Evolutionary conservation across 371 early-diverging fungal genomes (phyloP).

Genomic region (Mucor indicus): DNA sequence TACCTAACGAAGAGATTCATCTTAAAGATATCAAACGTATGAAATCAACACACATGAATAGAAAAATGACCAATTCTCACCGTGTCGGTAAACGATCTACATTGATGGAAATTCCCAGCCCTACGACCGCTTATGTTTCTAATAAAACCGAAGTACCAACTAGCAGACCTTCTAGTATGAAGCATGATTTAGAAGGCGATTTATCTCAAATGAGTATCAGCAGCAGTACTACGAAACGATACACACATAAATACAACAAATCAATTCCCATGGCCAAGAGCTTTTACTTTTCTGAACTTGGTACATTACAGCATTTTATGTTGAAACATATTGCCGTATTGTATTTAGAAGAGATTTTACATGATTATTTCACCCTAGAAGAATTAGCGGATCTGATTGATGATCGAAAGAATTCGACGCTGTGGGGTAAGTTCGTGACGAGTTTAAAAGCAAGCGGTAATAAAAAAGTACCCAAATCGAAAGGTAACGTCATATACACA

Average conservation of each 20-base stretch:
- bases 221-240: constrained; percentile 2
- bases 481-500: too few relatives aligned
- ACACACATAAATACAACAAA: constrained; percentile 24
- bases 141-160: constrained; percentile 6
- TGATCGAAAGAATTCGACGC: constrained; percentile 60
- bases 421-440: constrained; percentile 74
- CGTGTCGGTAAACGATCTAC: constrained; percentile 58
- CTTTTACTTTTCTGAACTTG: constrained; percentile 77
- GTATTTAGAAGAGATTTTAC: constrained; percentile 70
- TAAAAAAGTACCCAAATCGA: constrained; percentile 57
- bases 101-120: constrained; percentile 53
- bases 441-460: constrained; percentile 57
- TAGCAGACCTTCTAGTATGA: background rate
- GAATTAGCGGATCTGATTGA: constrained; percentile 75
- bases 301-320: constrained; percentile 79
- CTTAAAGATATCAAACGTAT: constrained; percentile 60
- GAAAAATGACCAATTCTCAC: constrained; percentile 56
- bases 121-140: constrained; percentile 27
- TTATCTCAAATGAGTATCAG: constrained; percentile 5
- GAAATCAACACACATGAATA: constrained; percentile 57
- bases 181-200: background rate
- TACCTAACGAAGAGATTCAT: constrained; percentile 36
- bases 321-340: constrained; percentile 85
- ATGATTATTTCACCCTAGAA: constrained; percentile 59
- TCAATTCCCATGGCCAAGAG: constrained; percentile 41